Conservation (phyloP, 352 stramenopile species). For the Phytophthora aleatoria region DNA sequence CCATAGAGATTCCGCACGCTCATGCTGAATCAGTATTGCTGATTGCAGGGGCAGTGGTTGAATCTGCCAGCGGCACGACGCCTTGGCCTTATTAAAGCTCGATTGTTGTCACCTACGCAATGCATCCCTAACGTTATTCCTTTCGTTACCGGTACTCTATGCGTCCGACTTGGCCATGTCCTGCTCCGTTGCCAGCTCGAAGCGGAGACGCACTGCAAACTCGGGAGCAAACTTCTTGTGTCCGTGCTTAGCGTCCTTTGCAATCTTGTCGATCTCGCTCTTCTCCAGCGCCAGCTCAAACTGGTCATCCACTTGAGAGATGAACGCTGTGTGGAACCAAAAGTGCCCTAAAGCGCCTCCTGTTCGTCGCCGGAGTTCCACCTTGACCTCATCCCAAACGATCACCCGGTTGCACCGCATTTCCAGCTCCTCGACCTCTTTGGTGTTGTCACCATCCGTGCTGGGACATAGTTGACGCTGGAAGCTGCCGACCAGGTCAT, state of each 20-base stretch:
- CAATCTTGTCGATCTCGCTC: slow-evolving; percentile 70
- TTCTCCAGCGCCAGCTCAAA: slow-evolving; percentile 55
- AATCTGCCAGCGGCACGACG: not conserved
- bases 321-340: slow-evolving; percentile 83
- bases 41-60: slow-evolving; percentile 1
- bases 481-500: slow-evolving; percentile 35
- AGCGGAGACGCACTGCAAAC: slow-evolving; percentile 57
- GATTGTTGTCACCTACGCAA: slow-evolving; percentile 5
- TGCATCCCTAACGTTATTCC: slow-evolving; percentile 1
- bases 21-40: not conserved
- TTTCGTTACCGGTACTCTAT: slow-evolving; percentile 9
- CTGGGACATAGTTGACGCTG: slow-evolving; percentile 10
- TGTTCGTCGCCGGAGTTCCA: slow-evolving; percentile 50
- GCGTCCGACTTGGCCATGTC: slow-evolving; percentile 22
- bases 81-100: not conserved
- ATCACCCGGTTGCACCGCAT: slow-evolving; percentile 49
- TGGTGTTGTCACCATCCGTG: not conserved
- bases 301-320: slow-evolving; percentile 28
- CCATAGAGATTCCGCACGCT: slow-evolving; percentile 11
- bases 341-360: slow-evolving; percentile 60
- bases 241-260: slow-evolving; percentile 72
- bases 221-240: slow-evolving; percentile 63
- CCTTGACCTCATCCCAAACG: slow-evolving; percentile 68
- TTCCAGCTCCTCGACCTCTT: slow-evolving; percentile 42
- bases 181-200: slow-evolving; percentile 44